Base-by-base conservation (phyloP, 2,329 filamentous ascomycete species). In the Leptographium procerum region DNA sequence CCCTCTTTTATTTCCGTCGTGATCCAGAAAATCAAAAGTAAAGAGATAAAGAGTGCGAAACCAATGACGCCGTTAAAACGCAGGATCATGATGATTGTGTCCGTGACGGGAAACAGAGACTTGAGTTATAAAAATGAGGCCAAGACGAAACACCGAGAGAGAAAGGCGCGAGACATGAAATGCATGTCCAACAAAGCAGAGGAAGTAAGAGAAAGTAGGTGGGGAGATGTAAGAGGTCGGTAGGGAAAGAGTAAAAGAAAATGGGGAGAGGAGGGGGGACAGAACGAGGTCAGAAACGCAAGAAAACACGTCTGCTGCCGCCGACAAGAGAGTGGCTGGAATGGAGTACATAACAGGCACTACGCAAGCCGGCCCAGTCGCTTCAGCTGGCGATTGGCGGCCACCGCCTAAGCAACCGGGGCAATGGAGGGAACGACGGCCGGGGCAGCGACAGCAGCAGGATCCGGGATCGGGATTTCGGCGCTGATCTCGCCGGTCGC, bases 401-500 rank as follows among this genome's bases (percentile, higher is more conserved):
- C 29, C 24, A 50, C 47, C 47, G 47, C 26, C 57, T 69, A 70
- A 28, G 67, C 68, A 16, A 67, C 64, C 22, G 68, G 68, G 24
- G 78, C 77, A 64, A 80, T 74, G 48, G 77, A 72, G 31, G 76
- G 65, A 16, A 73, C 68, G 48, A 68, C 69, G 52, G 69, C 69
- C 16, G 68, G 69, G n/a, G 70, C 70, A 34, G 66, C 63, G 24
- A 70, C 68, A 61, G 70, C 67, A 61, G 72, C 71, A 58, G 72
- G 72, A 65, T 69, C 72, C 64, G 67, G 67, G 60, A 78, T 62
- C 57, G 78, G 75, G 55, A 75, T 73, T 61, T 78, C 75, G 55
- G 67, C 63, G 60, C 67, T 69, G 57, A 79, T 73, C 64, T 83
- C 80, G 65, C 75, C 77, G 66, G 73, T 75, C 65, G 73, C 71